phyloP scores from a whole-genome alignment of 441 rosid genomes.

The Adansonia rubrostipa region DNA sequence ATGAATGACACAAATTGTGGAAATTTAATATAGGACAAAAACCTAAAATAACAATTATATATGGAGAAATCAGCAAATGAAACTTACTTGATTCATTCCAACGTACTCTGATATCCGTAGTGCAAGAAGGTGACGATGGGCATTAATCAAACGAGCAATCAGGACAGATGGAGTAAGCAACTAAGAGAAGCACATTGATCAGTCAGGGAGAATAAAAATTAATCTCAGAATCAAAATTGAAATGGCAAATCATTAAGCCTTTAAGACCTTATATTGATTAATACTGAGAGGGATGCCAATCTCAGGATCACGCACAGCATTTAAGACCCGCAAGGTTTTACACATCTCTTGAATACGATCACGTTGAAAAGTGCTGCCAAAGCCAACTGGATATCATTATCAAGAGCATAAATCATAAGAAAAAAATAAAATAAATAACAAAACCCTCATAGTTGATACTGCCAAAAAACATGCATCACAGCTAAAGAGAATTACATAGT shows the following conservation, averaged over 20 bases:
- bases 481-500: background rate
- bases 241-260: conserved; percentile 26
- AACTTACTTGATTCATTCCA: conserved; percentile 90
- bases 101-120: conserved; percentile 85
- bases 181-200: conserved; percentile 50
- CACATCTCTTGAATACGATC: conserved; percentile 92
- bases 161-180: conserved; percentile 83
- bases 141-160: conserved; percentile 89
- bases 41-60: background rate
- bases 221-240: conserved; percentile 27
- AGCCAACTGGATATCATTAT: conserved; percentile 70
- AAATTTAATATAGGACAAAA: conserved; percentile 13
- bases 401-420: conserved; percentile 49
- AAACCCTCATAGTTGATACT: no score
- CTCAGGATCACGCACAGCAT: conserved; percentile 77
- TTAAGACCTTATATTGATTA: conserved; percentile 86
- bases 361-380: conserved; percentile 91
- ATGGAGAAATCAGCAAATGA: background rate
- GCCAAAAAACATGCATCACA: no score
- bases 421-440: background rate
- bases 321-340: conserved; percentile 87
- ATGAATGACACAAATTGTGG: background rate
- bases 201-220: conserved; percentile 26
- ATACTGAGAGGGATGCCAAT: conserved; percentile 94
- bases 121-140: conserved; percentile 89